Evolutionary conservation across 805 yeast species (phyloP), one percentile per base, ranked within the genome.

Genomic region (Wickerhamiella vanderwaltii): DNA sequence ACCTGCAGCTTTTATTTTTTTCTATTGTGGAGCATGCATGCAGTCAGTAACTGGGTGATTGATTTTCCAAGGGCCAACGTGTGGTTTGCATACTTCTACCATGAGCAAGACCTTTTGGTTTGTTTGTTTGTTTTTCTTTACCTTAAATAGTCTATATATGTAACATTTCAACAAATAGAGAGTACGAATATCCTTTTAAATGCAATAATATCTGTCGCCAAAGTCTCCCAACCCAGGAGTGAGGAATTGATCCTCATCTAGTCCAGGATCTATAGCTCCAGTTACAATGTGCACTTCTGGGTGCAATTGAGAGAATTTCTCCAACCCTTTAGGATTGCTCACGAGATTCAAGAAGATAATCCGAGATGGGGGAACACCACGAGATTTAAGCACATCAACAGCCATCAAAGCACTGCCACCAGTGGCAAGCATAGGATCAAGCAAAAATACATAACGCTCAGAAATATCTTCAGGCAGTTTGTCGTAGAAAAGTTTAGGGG

Each of bases 331-430:
- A 46, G 96, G 95, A 31, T 94, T 79, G 29, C 96, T 88, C 57
- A 91, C 75, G 56, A 91, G 72, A 63, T 91, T 91, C 62, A 91
- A 69, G 59, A 91, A 91, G 59, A 85, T 70, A 51, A 91, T 91
- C 57, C 93, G 75, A 48, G 86, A 87, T 51, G 77, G 79, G 44
- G 76, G 76, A 36, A 88, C 97, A 39, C 98, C 97, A 56, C 91
- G 74, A 43, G 76, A 68, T 45, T 82, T 68, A 55, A 91, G 67
- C 13, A 91, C 96, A 47, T 91, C 94, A 13, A 87, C 84, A 12
- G 97, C 99, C 91, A 87, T 82, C 62, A 85, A 75, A 15, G 97
- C 98, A 47, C 95, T 82, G 39, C 98, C 98, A 51, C 98, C 98
- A 15, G 99, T 91, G 25, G 99, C 99, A 58, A 91, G 72, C 93